Conservation (phyloP, 352 stramenopile species). For the Blastocystis sp. region DNA sequence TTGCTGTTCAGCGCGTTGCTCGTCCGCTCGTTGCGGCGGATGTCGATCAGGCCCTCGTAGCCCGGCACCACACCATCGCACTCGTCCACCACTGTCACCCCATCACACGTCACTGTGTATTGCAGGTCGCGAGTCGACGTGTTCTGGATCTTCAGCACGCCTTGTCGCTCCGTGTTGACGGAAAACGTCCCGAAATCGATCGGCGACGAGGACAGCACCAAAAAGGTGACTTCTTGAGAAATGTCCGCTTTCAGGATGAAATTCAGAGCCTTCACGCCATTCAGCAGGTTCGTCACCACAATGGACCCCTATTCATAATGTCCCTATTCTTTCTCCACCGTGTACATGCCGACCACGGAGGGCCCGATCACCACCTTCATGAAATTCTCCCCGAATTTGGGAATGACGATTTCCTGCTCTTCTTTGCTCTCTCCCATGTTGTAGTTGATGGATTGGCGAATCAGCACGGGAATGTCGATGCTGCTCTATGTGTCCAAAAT, state of each 20-base stretch:
- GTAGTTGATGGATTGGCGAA: slow-evolving; percentile 58
- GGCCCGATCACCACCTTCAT: slow-evolving; percentile 36
- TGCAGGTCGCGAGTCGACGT: slow-evolving; percentile 27
- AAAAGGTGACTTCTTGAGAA: slow-evolving; percentile 27
- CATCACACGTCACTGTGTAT: slow-evolving; percentile 6
- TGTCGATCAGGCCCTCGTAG: slow-evolving; percentile 11
- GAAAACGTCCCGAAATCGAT: slow-evolving; percentile 39
- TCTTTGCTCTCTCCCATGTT: slow-evolving; percentile 18
- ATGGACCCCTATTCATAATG: slow-evolving; percentile 22
- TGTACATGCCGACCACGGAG: slow-evolving; percentile 18
- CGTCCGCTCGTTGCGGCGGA: background rate
- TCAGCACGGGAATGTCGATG: slow-evolving; percentile 17
- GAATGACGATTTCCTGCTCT: slow-evolving; percentile 32
- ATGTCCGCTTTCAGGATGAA: slow-evolving; percentile 54
- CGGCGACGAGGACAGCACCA: background rate
- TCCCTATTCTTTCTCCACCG: background rate
- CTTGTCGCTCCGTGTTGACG: background rate
- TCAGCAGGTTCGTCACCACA: slow-evolving; percentile 43
- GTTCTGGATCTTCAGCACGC: slow-evolving; percentile 49
- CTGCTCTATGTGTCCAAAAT: slow-evolving; percentile 1
- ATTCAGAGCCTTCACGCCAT: slow-evolving; percentile 1
- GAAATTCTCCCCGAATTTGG: background rate
- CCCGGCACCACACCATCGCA: background rate
- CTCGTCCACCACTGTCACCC: background rate
- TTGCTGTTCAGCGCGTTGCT: slow-evolving; percentile 15